These are phyloP conservation scores for Phoma sp. DNA, from an alignment of 2,329 filamentous ascomycete species.

Conservation along the genomic window DNA sequence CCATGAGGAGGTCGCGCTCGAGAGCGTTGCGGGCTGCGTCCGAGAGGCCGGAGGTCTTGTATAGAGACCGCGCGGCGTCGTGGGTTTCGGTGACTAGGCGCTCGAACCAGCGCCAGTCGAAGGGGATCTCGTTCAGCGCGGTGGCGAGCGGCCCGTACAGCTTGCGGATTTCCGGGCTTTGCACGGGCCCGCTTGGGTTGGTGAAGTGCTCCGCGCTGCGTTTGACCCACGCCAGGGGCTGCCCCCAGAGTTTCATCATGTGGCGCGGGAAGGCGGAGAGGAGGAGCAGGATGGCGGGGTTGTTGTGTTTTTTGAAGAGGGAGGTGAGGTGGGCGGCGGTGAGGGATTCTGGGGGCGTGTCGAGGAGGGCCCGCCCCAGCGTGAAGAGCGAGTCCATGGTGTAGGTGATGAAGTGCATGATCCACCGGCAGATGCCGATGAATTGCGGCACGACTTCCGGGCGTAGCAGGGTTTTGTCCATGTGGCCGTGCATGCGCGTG, in stretches of 20 bases:
- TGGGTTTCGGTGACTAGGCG: conserved; percentile 64
- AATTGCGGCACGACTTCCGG: conserved; percentile 45
- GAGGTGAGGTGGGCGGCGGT: conserved; percentile 34
- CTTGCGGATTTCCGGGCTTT: conserved; percentile 53
- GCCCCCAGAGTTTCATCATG: conserved; percentile 46
- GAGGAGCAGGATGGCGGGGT: conserved; percentile 40
- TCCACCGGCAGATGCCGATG: conserved; percentile 79
- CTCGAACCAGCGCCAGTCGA: conserved; percentile 55
- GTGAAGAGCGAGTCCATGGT: conserved; percentile 59
- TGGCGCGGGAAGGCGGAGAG: conserved; percentile 44
- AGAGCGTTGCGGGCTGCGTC: conserved; percentile 54
- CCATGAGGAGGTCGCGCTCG: conserved; percentile 61
- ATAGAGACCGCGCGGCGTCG: conserved; percentile 66
- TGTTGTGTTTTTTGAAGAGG: conserved; percentile 42
- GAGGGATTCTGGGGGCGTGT: conserved; percentile 45
- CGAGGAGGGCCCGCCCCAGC: conserved; percentile 30
- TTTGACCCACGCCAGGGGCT: conserved; percentile 41
- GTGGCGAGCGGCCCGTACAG: conserved; percentile 48
- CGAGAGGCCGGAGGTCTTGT: conserved; percentile 53
- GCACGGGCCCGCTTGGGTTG: conserved; percentile 47
- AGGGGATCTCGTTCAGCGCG: conserved; percentile 47
- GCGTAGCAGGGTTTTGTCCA: conserved; percentile 50
- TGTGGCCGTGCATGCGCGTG: conserved; percentile 54
- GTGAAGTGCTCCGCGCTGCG: conserved; percentile 34
- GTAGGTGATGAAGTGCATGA: conserved; percentile 67